A percentile compares a stretch with the other conserved stretches of the same genome.
Conservation (phyloP, 2,329 filamentous ascomycete genomes). For the Ampelomyces quisqualis region DNA sequence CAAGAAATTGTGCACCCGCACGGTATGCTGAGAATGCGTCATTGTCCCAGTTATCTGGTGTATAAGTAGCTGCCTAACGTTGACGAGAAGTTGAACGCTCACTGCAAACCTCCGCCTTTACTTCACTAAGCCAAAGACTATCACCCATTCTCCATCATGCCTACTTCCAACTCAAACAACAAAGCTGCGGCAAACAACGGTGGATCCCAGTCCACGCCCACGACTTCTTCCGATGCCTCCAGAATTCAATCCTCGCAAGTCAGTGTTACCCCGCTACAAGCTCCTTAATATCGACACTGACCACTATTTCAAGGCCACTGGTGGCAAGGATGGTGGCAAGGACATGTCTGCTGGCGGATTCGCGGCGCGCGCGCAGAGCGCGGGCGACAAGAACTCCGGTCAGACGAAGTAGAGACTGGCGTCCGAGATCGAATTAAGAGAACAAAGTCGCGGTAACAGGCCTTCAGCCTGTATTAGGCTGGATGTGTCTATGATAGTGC, state of each 20-base stretch:
- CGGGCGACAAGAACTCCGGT: slow-evolving; percentile 2
- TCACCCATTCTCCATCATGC: slow-evolving; percentile 1
- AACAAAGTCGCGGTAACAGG: neutral
- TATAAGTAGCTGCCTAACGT: no score
- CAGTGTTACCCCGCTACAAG: neutral
- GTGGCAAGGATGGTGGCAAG: slow-evolving; percentile 5
- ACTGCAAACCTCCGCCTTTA: no score
- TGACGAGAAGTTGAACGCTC: no score
- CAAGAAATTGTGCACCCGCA: no score
- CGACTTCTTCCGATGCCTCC: neutral
- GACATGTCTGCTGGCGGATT: slow-evolving; percentile 6
- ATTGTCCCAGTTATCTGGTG: no score
- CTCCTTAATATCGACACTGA: neutral
- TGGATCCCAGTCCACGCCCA: slow-evolving; percentile 1
- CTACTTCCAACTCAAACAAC: neutral
- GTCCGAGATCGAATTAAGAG: neutral
- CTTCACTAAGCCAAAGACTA: no score
- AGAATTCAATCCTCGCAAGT: slow-evolving; percentile 4
- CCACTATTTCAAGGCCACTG: neutral
- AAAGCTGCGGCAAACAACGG: neutral
- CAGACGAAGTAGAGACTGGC: neutral
- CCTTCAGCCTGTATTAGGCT: neutral
- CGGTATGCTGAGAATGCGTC: no score
- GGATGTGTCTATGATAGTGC: neutral
- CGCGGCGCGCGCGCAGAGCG: slow-evolving; percentile 1